Conservation (phyloP, 2,329 filamentous ascomycete species). For the Clonostachys rosea region DNA sequence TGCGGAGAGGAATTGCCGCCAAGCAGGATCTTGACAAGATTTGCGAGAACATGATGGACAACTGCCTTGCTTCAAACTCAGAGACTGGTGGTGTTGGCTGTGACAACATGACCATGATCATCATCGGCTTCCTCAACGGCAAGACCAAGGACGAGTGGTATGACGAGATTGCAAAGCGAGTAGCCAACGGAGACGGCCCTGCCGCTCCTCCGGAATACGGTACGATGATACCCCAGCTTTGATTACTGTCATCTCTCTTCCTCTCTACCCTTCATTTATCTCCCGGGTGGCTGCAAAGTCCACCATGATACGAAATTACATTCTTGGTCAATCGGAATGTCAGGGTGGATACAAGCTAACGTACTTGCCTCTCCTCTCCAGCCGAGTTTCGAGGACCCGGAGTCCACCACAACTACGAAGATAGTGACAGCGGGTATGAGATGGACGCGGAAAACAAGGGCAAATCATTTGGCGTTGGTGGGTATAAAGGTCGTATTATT, state of each 20-base stretch:
- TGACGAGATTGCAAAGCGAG: slow-evolving; percentile 86
- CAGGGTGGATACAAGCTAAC: slow-evolving; percentile 10
- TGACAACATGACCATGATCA: slow-evolving; percentile 98
- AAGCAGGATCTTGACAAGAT: slow-evolving; percentile 94
- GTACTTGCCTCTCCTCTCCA: slow-evolving; percentile 28
- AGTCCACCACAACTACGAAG: slow-evolving; percentile 77
- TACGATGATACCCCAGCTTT: slow-evolving; percentile 44
- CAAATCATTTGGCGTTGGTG: slow-evolving; percentile 60
- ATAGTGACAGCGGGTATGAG: slow-evolving; percentile 74
- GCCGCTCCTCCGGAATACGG: slow-evolving; percentile 99
- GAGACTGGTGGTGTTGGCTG: slow-evolving; percentile 97
- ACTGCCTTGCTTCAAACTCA: slow-evolving; percentile 95
- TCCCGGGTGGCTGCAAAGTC: no score
- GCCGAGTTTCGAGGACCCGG: slow-evolving; percentile 83
- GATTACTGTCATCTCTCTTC: no score
- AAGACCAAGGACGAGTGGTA: slow-evolving; percentile 98
- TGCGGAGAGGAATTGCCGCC: slow-evolving; percentile 89
- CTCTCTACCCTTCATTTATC: no score
- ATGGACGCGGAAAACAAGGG: slow-evolving; percentile 64
- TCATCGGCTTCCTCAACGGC: slow-evolving; percentile 85
- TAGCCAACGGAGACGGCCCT: slow-evolving; percentile 94
- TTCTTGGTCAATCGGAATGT: no score
- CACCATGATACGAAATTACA: no score
- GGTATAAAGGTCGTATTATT: slow-evolving; percentile 83
- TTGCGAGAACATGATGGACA: slow-evolving; percentile 99